phyloP scores from a whole-genome alignment of 371 early-diverging fungal species.

The Zopfochytrium polystomum region DNA sequence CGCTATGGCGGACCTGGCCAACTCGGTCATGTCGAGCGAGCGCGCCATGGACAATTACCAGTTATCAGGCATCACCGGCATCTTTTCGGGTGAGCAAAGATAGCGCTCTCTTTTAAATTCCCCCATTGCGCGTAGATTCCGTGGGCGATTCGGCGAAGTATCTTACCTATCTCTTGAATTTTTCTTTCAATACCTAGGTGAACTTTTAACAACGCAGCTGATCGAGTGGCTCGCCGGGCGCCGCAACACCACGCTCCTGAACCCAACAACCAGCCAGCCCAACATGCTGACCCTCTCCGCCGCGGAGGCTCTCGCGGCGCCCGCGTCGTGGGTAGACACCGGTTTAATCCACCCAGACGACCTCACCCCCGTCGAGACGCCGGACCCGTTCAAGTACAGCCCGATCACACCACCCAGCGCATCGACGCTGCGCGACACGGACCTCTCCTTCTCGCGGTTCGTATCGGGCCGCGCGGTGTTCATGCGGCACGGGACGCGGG shows the following conservation, averaged over 20 bases:
- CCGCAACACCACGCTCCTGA: slow-evolving; percentile 15
- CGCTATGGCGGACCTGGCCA: slow-evolving; percentile 32
- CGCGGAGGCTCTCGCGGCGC: slow-evolving; percentile 24
- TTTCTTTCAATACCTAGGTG: slow-evolving; percentile 23
- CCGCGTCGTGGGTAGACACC: slow-evolving; percentile 25
- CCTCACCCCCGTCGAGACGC: slow-evolving; percentile 2
- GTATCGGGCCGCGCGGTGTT: slow-evolving; percentile 24
- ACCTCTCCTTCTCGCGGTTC: slow-evolving; percentile 19
- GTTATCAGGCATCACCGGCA: slow-evolving; percentile 28
- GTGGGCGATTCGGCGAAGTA: neutral
- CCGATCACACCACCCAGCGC: slow-evolving; percentile 1
- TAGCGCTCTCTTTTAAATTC: neutral
- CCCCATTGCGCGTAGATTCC: neutral
- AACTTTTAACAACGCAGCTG: slow-evolving; percentile 23
- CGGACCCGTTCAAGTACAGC: neutral
- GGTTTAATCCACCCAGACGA: slow-evolving; percentile 31
- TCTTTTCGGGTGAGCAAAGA: slow-evolving; percentile 26
- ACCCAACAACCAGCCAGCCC: slow-evolving; percentile 17
- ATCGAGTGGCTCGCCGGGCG: slow-evolving; percentile 34
- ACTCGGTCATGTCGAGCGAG: slow-evolving; percentile 16
- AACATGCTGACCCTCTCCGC: slow-evolving; percentile 24
- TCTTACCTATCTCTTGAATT: neutral
- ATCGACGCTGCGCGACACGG: neutral
- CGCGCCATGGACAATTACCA: slow-evolving; percentile 28
- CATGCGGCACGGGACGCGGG: slow-evolving; percentile 27